Evolutionary conservation across 2,329 filamentous ascomycete genomes (phyloP), one percentile per base, ranked within the genome.

Genomic region (Fusarium sambucinum): DNA sequence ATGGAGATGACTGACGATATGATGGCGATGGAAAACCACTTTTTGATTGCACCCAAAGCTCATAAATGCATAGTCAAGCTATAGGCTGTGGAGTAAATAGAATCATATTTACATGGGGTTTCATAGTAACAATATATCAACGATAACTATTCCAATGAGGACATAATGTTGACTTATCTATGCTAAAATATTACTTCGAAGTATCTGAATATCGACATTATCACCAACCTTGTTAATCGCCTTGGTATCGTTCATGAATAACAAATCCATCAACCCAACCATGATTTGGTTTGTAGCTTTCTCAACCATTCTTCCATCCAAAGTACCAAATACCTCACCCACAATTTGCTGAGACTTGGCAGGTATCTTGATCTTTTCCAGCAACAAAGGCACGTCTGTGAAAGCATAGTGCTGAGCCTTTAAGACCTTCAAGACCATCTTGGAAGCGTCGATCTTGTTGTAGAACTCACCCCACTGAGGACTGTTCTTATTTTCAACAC

Each of bases 21-120:
- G 57, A 71, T 71, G 68, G 61, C 37, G 23, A 53, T 61, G 45
- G 46, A 60, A 6, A 61, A 61, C 1, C 35, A 42, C n/a, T 61
- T 61, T 9, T 6, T 61, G 10, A 61, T 61, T 16, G 33, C 29
- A 0, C 58, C 58, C 0, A 61, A 53, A 12, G 56, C 25, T 5
- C 55, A 61, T 3, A 13, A 16, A 2, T 61, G 58, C 7, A 8
- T 40, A 4, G 19, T 61, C 0, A 33, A 45, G 2, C 1, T 40
- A 0, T 19, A 30, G 12, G 19, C 6, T 23, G 3, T 9, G 13
- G 6, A 5, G 1, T 32, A n/a, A n/a, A 11, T n/a, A 4, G 2
- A n/a, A 27, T 9, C 6, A 9, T 5, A 27, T 9, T 27, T 27
- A 27, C 27, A 27, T 9, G 27, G 27, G 6, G 8, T 9, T 8